These are phyloP conservation scores for Globisporangium abappressorium DNA, from an alignment of 352 stramenopile species.

Conservation along the genomic window DNA sequence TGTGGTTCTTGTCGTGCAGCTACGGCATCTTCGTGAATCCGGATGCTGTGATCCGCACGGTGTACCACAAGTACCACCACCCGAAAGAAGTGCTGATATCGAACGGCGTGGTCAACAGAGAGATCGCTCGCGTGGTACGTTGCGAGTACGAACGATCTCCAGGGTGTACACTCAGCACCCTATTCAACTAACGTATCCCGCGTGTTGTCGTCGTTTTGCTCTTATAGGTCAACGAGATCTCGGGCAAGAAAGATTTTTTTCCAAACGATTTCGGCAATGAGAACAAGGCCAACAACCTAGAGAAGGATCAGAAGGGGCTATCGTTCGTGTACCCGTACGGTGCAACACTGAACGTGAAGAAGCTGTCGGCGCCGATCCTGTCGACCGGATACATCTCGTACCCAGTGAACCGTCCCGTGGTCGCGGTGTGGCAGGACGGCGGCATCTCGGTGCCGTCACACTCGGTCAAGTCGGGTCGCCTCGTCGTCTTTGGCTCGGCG, in stretches of 20 bases:
- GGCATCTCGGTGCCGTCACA: constrained; percentile 54
- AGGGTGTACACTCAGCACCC: not conserved
- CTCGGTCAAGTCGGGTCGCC: constrained; percentile 54
- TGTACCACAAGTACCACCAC: constrained; percentile 97
- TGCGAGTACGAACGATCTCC: not conserved
- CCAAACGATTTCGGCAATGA: constrained; percentile 28
- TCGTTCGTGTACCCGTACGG: constrained; percentile 96
- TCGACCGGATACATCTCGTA: constrained; percentile 95
- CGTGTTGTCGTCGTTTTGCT: not conserved
- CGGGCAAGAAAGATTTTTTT: constrained; percentile 59
- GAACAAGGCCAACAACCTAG: constrained; percentile 42
- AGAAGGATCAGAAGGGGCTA: constrained; percentile 87
- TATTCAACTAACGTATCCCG: not conserved
- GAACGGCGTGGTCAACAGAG: constrained; percentile 92
- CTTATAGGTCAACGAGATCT: constrained; percentile 53
- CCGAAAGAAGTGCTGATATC: constrained; percentile 95
- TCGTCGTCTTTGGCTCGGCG: constrained; percentile 89
- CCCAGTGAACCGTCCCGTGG: constrained; percentile 92
- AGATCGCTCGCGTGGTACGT: constrained; percentile 78
- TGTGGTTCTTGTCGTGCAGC: constrained; percentile 21
- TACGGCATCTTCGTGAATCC: constrained; percentile 86
- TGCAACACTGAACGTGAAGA: constrained; percentile 91
- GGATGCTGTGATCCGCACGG: constrained; percentile 89
- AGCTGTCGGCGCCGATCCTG: constrained; percentile 78
- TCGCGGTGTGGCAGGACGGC: constrained; percentile 85